These are phyloP conservation scores for Rubus idaeus DNA, from an alignment of 306 rosid species.

Conservation along the genomic window DNA sequence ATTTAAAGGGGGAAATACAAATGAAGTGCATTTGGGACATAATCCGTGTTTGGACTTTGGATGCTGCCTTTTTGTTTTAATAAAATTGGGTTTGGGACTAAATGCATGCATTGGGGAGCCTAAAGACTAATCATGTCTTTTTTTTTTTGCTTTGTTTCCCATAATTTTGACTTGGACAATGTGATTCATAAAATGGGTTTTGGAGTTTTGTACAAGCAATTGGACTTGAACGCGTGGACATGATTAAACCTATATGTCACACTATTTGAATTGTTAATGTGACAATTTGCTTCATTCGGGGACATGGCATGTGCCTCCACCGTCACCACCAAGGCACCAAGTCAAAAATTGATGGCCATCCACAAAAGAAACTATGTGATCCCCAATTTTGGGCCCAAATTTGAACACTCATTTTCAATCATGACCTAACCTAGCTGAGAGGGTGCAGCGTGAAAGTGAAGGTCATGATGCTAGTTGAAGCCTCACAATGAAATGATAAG, in stretches of 20 bases:
- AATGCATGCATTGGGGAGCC: neutral
- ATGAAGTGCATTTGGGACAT: constrained; percentile 31
- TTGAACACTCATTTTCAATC: neutral
- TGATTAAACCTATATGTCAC: neutral
- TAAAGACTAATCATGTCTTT: neutral
- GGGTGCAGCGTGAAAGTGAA: neutral
- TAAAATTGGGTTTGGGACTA: neutral
- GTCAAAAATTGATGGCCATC: constrained; percentile 3
- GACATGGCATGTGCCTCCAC: constrained; percentile 27
- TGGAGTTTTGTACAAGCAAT: neutral
- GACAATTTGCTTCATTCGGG: neutral
- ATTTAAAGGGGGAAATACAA: neutral
- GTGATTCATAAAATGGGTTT: neutral
- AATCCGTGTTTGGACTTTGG: constrained; percentile 21
- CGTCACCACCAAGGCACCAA: neutral
- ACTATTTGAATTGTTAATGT: neutral
- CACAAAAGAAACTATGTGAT: neutral
- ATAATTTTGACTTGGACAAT: neutral
- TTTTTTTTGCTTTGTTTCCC: neutral
- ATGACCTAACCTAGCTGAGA: neutral
- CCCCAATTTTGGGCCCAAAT: neutral
- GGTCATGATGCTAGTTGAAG: neutral
- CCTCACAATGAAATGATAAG: neutral
- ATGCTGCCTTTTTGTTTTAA: neutral
- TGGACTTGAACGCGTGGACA: neutral